Evolutionary conservation across 495 filamentous ascomycete species (phyloP), one percentile per base, ranked within the genome.

Genomic region (Daldinia decipiens): DNA sequence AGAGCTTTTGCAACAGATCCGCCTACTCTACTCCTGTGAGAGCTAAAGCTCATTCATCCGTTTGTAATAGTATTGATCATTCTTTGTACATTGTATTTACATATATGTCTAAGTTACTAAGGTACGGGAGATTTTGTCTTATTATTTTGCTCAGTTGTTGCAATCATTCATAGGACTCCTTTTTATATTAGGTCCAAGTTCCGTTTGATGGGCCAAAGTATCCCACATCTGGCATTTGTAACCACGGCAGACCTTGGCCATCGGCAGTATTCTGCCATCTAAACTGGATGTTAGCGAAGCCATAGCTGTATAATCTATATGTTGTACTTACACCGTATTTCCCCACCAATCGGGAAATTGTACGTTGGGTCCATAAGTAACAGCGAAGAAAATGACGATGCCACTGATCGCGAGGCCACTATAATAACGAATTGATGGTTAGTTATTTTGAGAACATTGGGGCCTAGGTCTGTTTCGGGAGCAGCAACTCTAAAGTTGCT

Each of bases 261-360:
- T 84, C 82, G 0, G 80, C 81, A 6, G 81, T 84, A 67, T 84
- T 80, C 50, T 82, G 59, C 73, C 82, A 84, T 5, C 82, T 82
- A n/a, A 11, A 68, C 12, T 9, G 17, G 6, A 40, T 53, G 60
- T 72, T 31, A 72, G 64, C 39, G 39, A 55, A 50, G 39, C 45
- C 32, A 36, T 21, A 4, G 19, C 51, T 12, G 15, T 0, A 29
- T 60, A 26, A 55, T 27, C 43, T 15, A 59, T 24, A 51, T 11
- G 38, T 15, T 19, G 9, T 15, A 68, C 71, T 74, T 69, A 74
- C 71, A 77, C 74, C 21, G 74, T 77, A 13, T 77, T 77, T 7
- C 74, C 74, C 74, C 71, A 74, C 74, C 74, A 77, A 34, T 77
- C 68, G 3, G 72, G 72, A 40, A 75, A 72, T 68, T 81, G 24